These are phyloP conservation scores for Aspergillus sp. DNA, from an alignment of 2,329 filamentous ascomycete genomes.

Conservation along the genomic window DNA sequence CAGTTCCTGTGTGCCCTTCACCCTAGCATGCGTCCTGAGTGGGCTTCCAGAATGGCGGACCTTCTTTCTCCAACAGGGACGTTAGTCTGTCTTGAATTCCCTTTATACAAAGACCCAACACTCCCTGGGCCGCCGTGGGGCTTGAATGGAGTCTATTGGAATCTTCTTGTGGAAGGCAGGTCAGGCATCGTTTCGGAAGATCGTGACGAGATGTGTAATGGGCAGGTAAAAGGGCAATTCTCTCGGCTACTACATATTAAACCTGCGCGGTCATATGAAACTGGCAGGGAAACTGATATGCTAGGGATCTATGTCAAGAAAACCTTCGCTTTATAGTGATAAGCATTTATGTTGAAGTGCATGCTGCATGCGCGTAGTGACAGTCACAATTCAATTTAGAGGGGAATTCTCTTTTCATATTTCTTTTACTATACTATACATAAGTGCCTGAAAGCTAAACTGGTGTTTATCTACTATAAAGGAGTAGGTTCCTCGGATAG, in stretches of 20 bases:
- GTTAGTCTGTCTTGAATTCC: conserved; percentile 37
- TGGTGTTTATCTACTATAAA: not conserved
- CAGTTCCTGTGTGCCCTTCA: conserved; percentile 65
- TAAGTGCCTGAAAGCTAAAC: too few relatives aligned
- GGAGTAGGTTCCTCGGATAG: not conserved
- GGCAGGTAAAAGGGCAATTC: conserved; percentile 19
- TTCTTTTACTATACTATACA: too few relatives aligned
- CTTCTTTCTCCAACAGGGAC: not conserved
- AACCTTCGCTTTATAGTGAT: not conserved
- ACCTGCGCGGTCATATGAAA: conserved; percentile 32
- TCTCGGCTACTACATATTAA: conserved; percentile 30
- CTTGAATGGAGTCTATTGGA: conserved; percentile 37
- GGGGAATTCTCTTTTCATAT: too few relatives aligned
- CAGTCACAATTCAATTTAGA: too few relatives aligned
- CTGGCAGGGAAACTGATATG: conserved; percentile 35
- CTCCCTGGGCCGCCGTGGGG: conserved; percentile 42
- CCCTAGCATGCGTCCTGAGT: conserved; percentile 51
- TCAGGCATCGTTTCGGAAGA: conserved; percentile 20
- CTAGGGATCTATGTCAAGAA: conserved; percentile 28
- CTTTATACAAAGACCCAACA: conserved; percentile 42
- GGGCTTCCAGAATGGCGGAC: conserved; percentile 52
- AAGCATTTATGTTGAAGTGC: too few relatives aligned
- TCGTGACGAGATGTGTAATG: conserved; percentile 8
- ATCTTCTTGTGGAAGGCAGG: conserved; percentile 31
- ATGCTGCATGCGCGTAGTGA: too few relatives aligned